Base-by-base conservation (phyloP, 2,329 filamentous ascomycete species). In the Calonectria pteridis region DNA sequence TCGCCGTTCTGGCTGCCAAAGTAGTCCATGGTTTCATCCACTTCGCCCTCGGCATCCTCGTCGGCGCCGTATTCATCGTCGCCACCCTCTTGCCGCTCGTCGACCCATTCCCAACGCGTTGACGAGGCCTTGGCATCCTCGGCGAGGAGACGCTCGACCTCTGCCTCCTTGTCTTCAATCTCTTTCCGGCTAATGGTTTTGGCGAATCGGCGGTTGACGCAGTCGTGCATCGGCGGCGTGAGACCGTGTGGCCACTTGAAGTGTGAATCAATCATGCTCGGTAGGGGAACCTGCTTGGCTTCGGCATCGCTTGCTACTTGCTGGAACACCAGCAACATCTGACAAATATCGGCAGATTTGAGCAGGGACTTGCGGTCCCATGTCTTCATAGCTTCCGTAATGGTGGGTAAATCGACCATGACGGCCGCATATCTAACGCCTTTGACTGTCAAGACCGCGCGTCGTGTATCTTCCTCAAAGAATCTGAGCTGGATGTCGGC, bases 371-470 rank as follows among this genome's bases (percentile, higher is more conserved):
- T 95, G 81, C 93, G 93, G 82, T 98, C 95, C 94, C 95, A 98
- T 73, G 94, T 96, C 87, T 98, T 98, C 93, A 97, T 95, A 10
- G 93, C 93, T 82, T 98, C 95, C 6, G 96, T 93, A 72, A 98
- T 94, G 73, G 94, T 97, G 0, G 95, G 95, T 37, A 98, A 85
- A 79, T 97, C 95, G 11, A 98, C 93, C 83, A 98, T 88, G 26
- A 93, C 91, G 29, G 94, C 95, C 0, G 94, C 95, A 82, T 95
- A 98, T 63, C 90, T 88, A 66, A 91, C 90, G 6, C 92, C 92
- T 75, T 92, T 91, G 74, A 98, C 89, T 4, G 88, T 91, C 40
- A 98, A 84, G 75, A 94, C 87, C 1, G 94, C 93, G n/a, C 95
- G 91, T 66, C 95, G 90, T 51, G 93, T 91, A 63, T 95, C 94